Evolutionary conservation across 179 eudicot genomes (phyloP).

Genomic region (Beta lomatogona): DNA sequence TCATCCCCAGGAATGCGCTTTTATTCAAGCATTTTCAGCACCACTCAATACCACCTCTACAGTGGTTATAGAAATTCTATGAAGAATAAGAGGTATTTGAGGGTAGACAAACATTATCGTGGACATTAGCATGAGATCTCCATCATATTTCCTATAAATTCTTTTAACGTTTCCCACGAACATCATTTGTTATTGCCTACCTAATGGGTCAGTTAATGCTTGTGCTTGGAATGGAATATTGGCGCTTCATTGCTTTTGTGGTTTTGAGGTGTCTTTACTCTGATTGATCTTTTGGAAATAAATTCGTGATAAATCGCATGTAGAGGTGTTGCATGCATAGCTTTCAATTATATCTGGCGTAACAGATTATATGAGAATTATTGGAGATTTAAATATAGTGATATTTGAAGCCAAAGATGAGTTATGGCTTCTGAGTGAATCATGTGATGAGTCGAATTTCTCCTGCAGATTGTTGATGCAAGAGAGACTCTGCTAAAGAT

Average conservation of each 20-base stretch:
- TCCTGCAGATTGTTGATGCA: constrained; percentile 56
- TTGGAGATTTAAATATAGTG: too few species aligned
- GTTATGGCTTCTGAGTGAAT: not conserved
- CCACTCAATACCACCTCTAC: not conserved
- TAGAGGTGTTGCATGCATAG: not conserved
- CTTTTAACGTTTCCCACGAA: not conserved
- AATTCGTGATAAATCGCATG: not conserved
- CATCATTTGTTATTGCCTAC: not conserved
- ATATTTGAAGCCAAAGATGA: not conserved
- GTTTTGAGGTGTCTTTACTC: not conserved
- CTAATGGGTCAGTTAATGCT: not conserved
- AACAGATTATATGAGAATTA: not conserved
- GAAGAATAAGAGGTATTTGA: not conserved
- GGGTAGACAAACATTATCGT: not conserved
- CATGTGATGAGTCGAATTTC: constrained; percentile 3
- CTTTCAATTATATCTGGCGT: not conserved
- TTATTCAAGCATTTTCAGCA: not conserved
- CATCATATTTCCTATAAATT: not conserved
- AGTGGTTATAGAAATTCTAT: not conserved
- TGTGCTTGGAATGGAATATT: not conserved
- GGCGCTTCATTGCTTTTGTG: not conserved
- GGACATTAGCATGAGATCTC: not conserved
- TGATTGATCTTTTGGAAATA: not conserved
- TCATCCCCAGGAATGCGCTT: not conserved
- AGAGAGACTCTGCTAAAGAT: constrained; percentile 47